These are phyloP conservation scores for Potentilla sterilis DNA, from an alignment of 306 rosid species.

Conservation along the genomic window DNA sequence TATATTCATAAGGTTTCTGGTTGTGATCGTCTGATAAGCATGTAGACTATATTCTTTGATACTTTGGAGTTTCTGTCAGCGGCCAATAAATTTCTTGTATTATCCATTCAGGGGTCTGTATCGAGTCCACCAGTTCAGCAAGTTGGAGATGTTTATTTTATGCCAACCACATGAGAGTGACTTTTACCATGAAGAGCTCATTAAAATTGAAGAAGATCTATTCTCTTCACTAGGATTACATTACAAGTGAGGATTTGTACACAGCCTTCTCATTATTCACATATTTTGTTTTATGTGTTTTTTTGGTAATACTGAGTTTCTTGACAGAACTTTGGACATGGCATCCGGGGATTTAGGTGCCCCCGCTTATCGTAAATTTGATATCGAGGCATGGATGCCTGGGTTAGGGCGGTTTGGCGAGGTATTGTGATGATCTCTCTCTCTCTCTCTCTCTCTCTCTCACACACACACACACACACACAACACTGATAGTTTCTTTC, in stretches of 20 bases:
- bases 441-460: neutral
- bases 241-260: conserved; percentile 53
- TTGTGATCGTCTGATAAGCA: neutral
- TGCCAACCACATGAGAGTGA: conserved; percentile 90
- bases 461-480: too few species aligned
- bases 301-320: conserved; percentile 19
- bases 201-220: conserved; percentile 80
- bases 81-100: conserved; percentile 5
- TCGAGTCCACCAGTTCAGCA: conserved; percentile 99
- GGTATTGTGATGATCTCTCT: conserved; percentile 42
- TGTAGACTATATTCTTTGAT: conserved; percentile 6
- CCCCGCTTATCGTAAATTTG: conserved; percentile 90
- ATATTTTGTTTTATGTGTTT: conserved; percentile 1
- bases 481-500: neutral
- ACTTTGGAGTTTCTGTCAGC: neutral
- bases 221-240: conserved; percentile 81
- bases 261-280: conserved; percentile 17
- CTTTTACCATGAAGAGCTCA: conserved; percentile 75
- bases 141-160: conserved; percentile 85
- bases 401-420: conserved; percentile 90
- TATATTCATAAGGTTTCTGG: neutral
- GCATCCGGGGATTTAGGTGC: conserved; percentile 92
- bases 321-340: conserved; percentile 87
- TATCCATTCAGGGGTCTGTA: conserved; percentile 78
- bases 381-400: conserved; percentile 98